Evolutionary conservation across 176 grass and related monocot species (phyloP), one percentile per base, ranked within the genome.

Genomic region (Aegilops umbellulata): DNA sequence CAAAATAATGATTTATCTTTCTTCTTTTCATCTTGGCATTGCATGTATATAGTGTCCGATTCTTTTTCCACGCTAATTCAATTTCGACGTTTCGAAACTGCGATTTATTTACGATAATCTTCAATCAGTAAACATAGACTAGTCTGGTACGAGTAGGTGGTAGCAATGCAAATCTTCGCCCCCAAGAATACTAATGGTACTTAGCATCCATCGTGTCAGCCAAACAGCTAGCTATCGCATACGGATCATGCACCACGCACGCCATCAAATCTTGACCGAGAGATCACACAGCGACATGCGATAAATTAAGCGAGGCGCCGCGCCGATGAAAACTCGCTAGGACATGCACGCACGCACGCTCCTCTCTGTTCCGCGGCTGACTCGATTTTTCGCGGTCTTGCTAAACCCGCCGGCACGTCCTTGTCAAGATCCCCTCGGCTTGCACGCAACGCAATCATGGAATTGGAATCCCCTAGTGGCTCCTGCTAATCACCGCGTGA

Each of bases 391-490:
- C 55, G 55, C 53, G 6, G 30, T 4, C 29, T 77, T 35, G 49
- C 35, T 35, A 61, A 32, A 36, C 5, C 5, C 19, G 4, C 30
- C 7, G 20, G 30, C 29, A 77, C 12, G 53, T 61, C 55, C 3
- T 32, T 6, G 22, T 78, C 25, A 51, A 30, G 3, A 17, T 25
- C n/a, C 6, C 70, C 39, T 74, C 70, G 3, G 23, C 13, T 46
- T 74, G 23, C 8, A 74, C 70, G 38, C 69, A 72, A 72, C 69
- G 35, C 70, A 74, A 74, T 74, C 44, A 74, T 47, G 13, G 39
- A 22, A 57, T 3, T 65, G 13, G 63, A 42, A 36, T 42, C n/a
- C 36, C 22, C 12, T 42, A 12, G 34, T 49, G 46, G 46, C 46
- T 53, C 49, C 70, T 25, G 22, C 70, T 74, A 71, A 74, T 74